Percentiles rank a stretch among this genome's conserved stretches.
Evolutionary conservation across 1,284 basidiomycete genomes (phyloP).

Genomic region (Bjerkandera adusta): DNA sequence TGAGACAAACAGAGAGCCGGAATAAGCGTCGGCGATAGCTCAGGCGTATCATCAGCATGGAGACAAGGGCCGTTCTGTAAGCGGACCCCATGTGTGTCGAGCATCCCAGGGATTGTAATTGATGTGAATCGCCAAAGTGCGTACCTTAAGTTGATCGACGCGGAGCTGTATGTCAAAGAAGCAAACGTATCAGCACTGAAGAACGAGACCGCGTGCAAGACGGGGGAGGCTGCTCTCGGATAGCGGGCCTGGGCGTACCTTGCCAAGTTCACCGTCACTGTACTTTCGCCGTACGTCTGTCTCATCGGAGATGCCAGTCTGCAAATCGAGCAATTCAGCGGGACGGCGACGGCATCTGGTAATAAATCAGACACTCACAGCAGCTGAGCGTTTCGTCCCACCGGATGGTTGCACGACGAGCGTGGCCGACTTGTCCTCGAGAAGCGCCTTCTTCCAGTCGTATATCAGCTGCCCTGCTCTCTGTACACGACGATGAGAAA

Average conservation of each 20-base stretch:
- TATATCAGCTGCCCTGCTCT: slow-evolving; percentile 73
- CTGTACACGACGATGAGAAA: slow-evolving; percentile 35
- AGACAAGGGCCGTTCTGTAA: no score
- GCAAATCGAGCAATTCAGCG: slow-evolving; percentile 9
- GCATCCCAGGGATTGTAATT: slow-evolving; percentile 13
- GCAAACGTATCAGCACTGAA: no score
- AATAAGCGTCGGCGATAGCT: no score
- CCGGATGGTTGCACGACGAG: slow-evolving; percentile 40
- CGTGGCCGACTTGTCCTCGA: slow-evolving; percentile 62
- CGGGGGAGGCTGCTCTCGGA: slow-evolving; percentile 8
- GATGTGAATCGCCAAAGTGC: slow-evolving; percentile 5
- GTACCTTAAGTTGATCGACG: slow-evolving; percentile 76
- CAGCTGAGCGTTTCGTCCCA: slow-evolving; percentile 60
- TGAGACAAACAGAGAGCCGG: no score
- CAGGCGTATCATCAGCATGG: no score
- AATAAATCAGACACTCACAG: no score
- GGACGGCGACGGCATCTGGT: background rate
- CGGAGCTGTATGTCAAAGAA: slow-evolving; percentile 49
- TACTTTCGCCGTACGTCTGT: slow-evolving; percentile 67
- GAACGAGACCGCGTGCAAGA: background rate
- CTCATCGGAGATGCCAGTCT: slow-evolving; percentile 63
- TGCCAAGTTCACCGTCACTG: slow-evolving; percentile 55
- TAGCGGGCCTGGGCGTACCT: slow-evolving; percentile 60
- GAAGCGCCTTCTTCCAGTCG: slow-evolving; percentile 71
- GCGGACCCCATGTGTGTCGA: no score